A percentile compares a stretch with the other conserved stretches of the same genome.
These are phyloP conservation scores for Lojkania enalia DNA, from an alignment of 2,329 filamentous ascomycete species.

Conservation along the genomic window DNA sequence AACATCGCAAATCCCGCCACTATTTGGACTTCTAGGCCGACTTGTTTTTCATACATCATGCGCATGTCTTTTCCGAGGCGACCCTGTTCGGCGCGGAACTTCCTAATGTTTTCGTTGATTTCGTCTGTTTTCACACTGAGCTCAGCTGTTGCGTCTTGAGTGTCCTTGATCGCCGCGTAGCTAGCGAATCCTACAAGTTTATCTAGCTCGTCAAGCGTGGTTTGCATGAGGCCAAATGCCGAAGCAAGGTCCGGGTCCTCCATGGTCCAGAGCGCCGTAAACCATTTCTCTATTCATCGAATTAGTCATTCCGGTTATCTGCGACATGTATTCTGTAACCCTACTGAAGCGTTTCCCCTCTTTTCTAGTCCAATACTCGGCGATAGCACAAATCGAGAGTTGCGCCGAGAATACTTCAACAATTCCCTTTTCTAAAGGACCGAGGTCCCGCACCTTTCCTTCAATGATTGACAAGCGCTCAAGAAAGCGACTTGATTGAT, in stretches of 20 bases:
- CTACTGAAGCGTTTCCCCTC: slow-evolving; percentile 36
- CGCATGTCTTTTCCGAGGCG: slow-evolving; percentile 1
- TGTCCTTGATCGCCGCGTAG: slow-evolving; percentile 10
- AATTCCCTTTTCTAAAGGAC: slow-evolving; percentile 40
- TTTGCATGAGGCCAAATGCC: slow-evolving; percentile 18
- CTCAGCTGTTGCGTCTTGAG: slow-evolving; percentile 2
- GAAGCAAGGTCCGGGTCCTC: slow-evolving; percentile 15
- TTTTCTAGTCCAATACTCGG: slow-evolving; percentile 34
- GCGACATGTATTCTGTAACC: background rate
- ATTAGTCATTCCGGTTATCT: too few species aligned
- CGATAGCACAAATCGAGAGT: slow-evolving; percentile 40
- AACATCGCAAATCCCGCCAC: background rate
- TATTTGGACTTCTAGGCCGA: slow-evolving; percentile 5
- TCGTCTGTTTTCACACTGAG: slow-evolving; percentile 4
- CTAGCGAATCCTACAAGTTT: slow-evolving; percentile 13
- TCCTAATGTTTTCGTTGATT: slow-evolving; percentile 9
- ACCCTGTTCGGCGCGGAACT: slow-evolving; percentile 7
- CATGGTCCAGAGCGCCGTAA: slow-evolving; percentile 19
- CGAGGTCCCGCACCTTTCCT: slow-evolving; percentile 32
- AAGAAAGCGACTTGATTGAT: slow-evolving; percentile 45
- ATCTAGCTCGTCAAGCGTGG: slow-evolving; percentile 15
- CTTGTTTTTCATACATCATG: slow-evolving; percentile 6
- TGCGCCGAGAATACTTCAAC: slow-evolving; percentile 44
- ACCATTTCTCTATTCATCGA: slow-evolving; percentile 9
- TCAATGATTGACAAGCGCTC: slow-evolving; percentile 41